Conservation (phyloP, 2,329 filamentous ascomycete genomes). For the Furcasterigmium furcatum region DNA sequence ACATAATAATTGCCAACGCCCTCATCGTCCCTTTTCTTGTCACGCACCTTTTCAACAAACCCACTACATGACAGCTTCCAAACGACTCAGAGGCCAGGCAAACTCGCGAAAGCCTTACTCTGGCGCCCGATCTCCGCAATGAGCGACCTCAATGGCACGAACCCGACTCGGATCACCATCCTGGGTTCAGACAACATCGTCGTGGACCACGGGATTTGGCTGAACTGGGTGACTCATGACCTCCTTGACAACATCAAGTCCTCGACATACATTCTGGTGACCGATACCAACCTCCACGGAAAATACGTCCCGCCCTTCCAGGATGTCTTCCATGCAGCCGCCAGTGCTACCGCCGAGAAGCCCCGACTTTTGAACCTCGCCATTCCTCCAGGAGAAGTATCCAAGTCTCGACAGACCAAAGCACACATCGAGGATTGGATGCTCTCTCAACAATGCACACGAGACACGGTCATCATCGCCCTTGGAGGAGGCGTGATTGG, state of each 20-base stretch:
- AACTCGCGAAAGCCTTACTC: too few species aligned
- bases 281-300: conserved; percentile 85
- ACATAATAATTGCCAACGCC: too few species aligned
- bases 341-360: conserved; percentile 26
- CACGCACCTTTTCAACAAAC: too few species aligned
- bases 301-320: conserved; percentile 80
- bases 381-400: conserved; percentile 88
- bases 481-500: conserved; percentile 96
- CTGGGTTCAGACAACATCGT: conserved; percentile 88
- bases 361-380: conserved; percentile 75
- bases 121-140: conserved; percentile 9
- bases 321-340: conserved; percentile 26
- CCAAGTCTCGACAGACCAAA: conserved; percentile 91
- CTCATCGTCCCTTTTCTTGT: too few species aligned
- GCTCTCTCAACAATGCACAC: conserved; percentile 84
- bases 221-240: conserved; percentile 75
- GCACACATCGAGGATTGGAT: conserved; percentile 98
- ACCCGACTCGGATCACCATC: conserved; percentile 67
- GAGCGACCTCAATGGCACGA: conserved; percentile 14
- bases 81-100: too few species aligned
- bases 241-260: conserved; percentile 73
- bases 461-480: conserved; percentile 92
- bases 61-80: too few species aligned
- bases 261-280: conserved; percentile 94
- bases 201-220: conserved; percentile 89